phyloP scores from a whole-genome alignment of 2,329 filamentous ascomycete genomes.

The Nigrospora osmanthi region DNA sequence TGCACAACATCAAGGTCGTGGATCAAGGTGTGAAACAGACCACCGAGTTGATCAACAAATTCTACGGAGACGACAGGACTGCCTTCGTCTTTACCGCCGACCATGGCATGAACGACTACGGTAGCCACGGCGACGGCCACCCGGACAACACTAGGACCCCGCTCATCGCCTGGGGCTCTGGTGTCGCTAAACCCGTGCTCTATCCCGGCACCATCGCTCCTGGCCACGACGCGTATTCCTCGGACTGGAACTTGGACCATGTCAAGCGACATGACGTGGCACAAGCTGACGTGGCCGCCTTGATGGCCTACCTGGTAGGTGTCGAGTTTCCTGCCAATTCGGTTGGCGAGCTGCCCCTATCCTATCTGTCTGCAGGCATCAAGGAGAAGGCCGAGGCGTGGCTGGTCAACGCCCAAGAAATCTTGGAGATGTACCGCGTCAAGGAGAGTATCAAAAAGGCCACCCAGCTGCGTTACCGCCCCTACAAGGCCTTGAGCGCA shows the following conservation, averaged over 20 bases:
- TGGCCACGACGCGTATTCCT: conserved; percentile 87
- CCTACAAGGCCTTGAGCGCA: conserved; percentile 60
- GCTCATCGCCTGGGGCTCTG: conserved; percentile 87
- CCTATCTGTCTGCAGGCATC: conserved; percentile 65
- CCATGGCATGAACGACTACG: conserved; percentile 98
- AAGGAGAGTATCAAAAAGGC: conserved; percentile 81
- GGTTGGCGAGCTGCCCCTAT: conserved; percentile 82
- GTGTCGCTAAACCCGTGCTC: conserved; percentile 67
- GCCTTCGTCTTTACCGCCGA: conserved; percentile 97
- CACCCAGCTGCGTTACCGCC: conserved; percentile 67
- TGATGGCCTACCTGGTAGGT: conserved; percentile 90
- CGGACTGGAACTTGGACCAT: conserved; percentile 77
- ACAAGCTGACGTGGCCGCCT: conserved; percentile 86
- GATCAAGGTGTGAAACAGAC: conserved; percentile 85
- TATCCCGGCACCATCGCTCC: conserved; percentile 49
- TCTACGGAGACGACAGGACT: conserved; percentile 78
- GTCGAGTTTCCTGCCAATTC: conserved; percentile 92
- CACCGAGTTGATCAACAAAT: conserved; percentile 70
- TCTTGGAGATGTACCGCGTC: conserved; percentile 92
- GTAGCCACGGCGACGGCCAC: conserved; percentile 97
- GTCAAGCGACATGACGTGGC: conserved; percentile 83
- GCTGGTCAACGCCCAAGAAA: conserved; percentile 74
- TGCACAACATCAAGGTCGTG: conserved; percentile 90
- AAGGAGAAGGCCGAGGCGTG: conserved; percentile 78
- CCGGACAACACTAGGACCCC: conserved; percentile 95